Evolutionary conservation across 1,284 basidiomycete species (phyloP).

Genomic region (Malassezia japonica): DNA sequence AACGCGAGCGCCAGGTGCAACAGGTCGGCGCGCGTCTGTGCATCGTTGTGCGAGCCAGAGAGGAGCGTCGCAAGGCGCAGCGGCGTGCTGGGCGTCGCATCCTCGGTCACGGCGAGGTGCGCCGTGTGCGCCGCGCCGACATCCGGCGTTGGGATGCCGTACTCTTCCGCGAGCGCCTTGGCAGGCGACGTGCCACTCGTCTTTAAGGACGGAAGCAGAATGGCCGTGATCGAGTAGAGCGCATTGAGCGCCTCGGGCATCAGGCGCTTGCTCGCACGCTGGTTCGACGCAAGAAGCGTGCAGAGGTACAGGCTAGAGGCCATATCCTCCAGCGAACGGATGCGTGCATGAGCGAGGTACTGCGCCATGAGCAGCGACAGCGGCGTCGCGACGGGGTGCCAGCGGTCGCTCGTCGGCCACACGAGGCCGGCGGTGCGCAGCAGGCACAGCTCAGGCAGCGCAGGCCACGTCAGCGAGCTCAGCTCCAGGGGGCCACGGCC

Average conservation of each 20-base stretch:
- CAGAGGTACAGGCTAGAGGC: slow-evolving; percentile 80
- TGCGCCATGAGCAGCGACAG: slow-evolving; percentile 78
- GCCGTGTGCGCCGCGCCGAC: slow-evolving; percentile 25
- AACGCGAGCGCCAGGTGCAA: slow-evolving; percentile 24
- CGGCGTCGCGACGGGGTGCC: slow-evolving; percentile 78
- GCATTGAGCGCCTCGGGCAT: slow-evolving; percentile 86
- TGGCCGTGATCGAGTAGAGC: slow-evolving; percentile 60
- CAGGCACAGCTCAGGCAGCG: slow-evolving; percentile 68
- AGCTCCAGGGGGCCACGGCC: slow-evolving; percentile 60
- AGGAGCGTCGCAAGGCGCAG: slow-evolving; percentile 11
- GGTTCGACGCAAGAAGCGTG: slow-evolving; percentile 65
- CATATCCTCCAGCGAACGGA: slow-evolving; percentile 66
- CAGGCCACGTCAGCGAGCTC: slow-evolving; percentile 76
- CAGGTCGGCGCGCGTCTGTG: slow-evolving; percentile 15
- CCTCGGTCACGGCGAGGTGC: background rate
- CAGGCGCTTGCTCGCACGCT: slow-evolving; percentile 70
- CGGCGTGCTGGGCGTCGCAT: background rate
- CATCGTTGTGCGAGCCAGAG: background rate
- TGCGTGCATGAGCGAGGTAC: slow-evolving; percentile 74
- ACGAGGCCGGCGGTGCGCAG: slow-evolving; percentile 68
- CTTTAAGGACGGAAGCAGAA: slow-evolving; percentile 55
- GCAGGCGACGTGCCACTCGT: background rate
- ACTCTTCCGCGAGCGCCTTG: slow-evolving; percentile 33
- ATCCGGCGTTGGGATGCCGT: slow-evolving; percentile 41
- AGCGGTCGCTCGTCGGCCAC: slow-evolving; percentile 91